Evolutionary conservation across 768 basidiomycete genomes (phyloP), one percentile per base, ranked within the genome.

Genomic region (Boletus rex-veris): DNA sequence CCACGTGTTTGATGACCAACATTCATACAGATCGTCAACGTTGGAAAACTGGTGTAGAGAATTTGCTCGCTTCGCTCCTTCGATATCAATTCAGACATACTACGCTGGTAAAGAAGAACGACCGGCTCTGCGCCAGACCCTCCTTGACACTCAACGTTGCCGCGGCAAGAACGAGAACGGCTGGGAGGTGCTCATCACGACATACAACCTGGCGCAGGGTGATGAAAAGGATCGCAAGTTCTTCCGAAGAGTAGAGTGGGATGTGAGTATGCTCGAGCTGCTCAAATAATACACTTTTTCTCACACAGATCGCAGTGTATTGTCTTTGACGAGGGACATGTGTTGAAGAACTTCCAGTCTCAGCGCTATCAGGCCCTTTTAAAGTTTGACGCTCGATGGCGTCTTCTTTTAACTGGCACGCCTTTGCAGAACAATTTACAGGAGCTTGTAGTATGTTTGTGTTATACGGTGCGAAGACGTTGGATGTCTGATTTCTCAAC

Each of bases 11-110:
- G 49, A 53, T 55, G 41, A 59, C 59, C 53, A 55, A 43, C 24
- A 40, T 48, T 12, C 12, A 38, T 10, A 57, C 52, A 95, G 92
- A 30, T 92, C 96, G 4, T 98, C 96, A 4, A 98, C 95, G 0
- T 75, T 98, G 24, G 97, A 99, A 71, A 99, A 99, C 64, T 99
- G 97, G 97, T 90, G 92, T 70, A 82, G 97, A 60, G 97, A 99
- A 72, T 98, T 99, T 65, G 81, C 84, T 24, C 84, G 85, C 33
- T 99, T 99, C 64, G 90, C 90, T 3, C 94, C 94, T 6, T 78
- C 79, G 7, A 86, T 99, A 66, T 78, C 82, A 16, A 83, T 98
- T 7, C 86, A 90, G 66, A 90, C 91, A 12, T 99, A 98, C 70
- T 99, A 98, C 62, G 97, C 92, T 6, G 82, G 86, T 28, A 97